Evolutionary conservation across 2,329 filamentous ascomycete genomes (phyloP), one percentile per base, ranked within the genome.

Genomic region (Lasiodiplodia gonubiensis): DNA sequence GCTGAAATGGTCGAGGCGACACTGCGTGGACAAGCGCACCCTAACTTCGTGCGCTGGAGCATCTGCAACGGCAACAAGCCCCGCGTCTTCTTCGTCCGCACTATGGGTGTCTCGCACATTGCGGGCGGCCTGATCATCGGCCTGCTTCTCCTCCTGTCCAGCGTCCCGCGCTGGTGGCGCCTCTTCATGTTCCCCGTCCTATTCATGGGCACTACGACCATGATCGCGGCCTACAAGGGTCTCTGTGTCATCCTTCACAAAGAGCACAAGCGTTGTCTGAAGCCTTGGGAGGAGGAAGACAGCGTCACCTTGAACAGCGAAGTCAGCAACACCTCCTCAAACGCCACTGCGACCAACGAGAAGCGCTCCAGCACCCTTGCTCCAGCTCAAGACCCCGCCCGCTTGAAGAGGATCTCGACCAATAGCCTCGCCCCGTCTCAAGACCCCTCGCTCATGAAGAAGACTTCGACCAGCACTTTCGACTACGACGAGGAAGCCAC

Each of bases 31-130:
- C 91, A 94, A 76, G 88, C 90, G 1, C 92, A 94, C 73, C 91
- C 91, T 71, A 94, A 94, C 81, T 94, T 94, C 82, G 88, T 95
- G 72, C 88, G 91, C 67, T 94, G 91, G 91, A 88, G 88, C 57
- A 92, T 94, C 77, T 90, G 89, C 83, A 95, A 95, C 77, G 91
- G 91, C 73, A 95, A 94, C 76, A 86, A 86, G 33, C 84, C 90
- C 21, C 90, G 92, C 48, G 87, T 92, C 66, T 80, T 86, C 69
- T 93, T 93, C 74, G 91, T 91, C 4, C 86, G 88, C 27, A 83
- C 82, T 7, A 84, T 93, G 2, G 91, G 92, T 21, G 79, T 87
- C 21, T 81, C 79, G 7, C 80, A 85, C 48, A 88, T 92, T 64
- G 64, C 88, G 14, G 77, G 80, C 25, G 88, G 89, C 33, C 77